Conservation (phyloP, 257 asterid genomes). For the Ophiorrhiza pumila region DNA sequence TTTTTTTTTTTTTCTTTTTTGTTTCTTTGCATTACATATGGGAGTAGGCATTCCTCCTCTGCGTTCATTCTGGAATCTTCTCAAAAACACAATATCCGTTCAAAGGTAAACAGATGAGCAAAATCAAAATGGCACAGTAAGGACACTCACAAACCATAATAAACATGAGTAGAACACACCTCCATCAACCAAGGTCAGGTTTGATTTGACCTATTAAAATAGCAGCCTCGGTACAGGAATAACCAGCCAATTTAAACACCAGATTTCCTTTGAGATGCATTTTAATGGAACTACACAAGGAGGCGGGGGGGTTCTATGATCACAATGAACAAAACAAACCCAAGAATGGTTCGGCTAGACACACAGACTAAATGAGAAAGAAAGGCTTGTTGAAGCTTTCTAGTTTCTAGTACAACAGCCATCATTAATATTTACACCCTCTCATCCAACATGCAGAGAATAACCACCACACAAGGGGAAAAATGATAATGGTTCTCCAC, state of each 20-base stretch:
- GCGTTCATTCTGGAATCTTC: too few species aligned
- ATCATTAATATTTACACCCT: constrained; percentile 41
- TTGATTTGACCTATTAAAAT: background rate
- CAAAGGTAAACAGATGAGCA: too few species aligned
- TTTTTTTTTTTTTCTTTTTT: too few species aligned
- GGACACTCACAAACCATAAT: too few species aligned
- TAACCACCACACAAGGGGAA: constrained; percentile 29
- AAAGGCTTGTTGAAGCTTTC: background rate
- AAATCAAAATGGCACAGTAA: too few species aligned
- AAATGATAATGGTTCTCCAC: constrained; percentile 44
- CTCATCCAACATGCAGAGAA: constrained; percentile 46
- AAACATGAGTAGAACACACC: too few species aligned
- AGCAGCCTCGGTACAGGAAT: background rate
- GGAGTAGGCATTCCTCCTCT: too few species aligned
- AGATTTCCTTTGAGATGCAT: background rate
- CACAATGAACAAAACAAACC: background rate
- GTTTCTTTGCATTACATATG: too few species aligned
- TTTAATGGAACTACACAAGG: too few species aligned
- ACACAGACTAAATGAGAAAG: background rate
- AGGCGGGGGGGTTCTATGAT: too few species aligned
- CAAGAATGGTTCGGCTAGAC: background rate
- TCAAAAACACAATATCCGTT: too few species aligned
- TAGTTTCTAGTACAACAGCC: constrained; percentile 1
- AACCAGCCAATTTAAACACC: background rate
- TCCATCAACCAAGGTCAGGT: background rate